Base-by-base conservation (phyloP, 2,329 filamentous ascomycete genomes). In the Xylariomycetidae sp. region DNA sequence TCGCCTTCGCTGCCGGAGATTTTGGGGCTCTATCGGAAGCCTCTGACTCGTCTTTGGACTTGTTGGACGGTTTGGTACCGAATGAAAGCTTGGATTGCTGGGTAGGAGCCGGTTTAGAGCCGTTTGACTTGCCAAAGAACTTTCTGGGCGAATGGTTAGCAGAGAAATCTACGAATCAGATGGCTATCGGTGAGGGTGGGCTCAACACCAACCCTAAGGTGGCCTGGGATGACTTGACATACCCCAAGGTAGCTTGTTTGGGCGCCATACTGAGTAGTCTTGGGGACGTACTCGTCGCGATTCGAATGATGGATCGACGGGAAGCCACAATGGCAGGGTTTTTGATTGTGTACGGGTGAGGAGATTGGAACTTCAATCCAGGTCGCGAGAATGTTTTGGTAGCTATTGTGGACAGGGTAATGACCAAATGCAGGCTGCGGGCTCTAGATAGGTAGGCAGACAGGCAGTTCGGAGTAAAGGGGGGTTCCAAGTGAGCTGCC, bases 21-120 rank as follows among this genome's bases (percentile, higher is more conserved):
- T 44, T 41, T 25, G 25, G 31, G 17, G 44, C 42, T 27, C 38
- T 37, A 16, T 42, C 18, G 16, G 41, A 34, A 31, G 46, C 48
- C 42, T 56, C 50, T 25, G 49, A 45, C 13, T 57, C 54, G 9
- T 55, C 41, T 31, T 60, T 56, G 29, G 55, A 42, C 46, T 62
- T 64, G 41, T 59, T 54, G 14, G 50, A 23, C 3, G 67, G 30
- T 53, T 77, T 79, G 30, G 77, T 80, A 22, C 80, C 78, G 53
- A 94, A 94, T 0, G 83, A 74, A 25, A 94, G 66, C 48, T 81
- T 92, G 1, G 85, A 82, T 59, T 95, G 88, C 57, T 88, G 83
- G 23, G 74, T 71, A 10, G 78, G 75, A 13, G 74, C 66, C 1
- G 73, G 61, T 46, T 72, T 74, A 5, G 71, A 59, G 31, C 78